phyloP scores from a whole-genome alignment of 2,329 filamentous ascomycete genomes.

The Fusarium subglutinans region DNA sequence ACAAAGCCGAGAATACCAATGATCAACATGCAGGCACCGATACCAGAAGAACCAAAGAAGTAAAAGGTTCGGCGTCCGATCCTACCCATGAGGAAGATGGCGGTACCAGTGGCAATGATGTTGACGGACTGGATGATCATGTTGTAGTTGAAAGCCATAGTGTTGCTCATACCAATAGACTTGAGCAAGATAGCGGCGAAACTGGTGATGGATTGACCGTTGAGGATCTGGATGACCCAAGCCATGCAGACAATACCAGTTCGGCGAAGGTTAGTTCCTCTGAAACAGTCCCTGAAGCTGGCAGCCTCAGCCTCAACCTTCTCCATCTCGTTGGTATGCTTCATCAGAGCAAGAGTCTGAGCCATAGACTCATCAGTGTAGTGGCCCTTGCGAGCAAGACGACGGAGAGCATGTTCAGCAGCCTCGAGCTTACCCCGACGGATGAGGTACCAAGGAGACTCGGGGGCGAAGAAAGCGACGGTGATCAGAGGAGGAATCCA shows the following conservation, averaged over 20 bases:
- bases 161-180: conserved; percentile 57
- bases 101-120: conserved; percentile 52
- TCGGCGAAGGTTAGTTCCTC: conserved; percentile 51
- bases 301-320: conserved; percentile 53
- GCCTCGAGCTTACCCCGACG: conserved; percentile 51
- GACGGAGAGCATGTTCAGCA: conserved; percentile 50
- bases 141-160: conserved; percentile 55
- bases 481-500: conserved; percentile 56
- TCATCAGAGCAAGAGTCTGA: conserved; percentile 53
- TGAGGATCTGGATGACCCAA: conserved; percentile 46
- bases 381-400: conserved; percentile 48
- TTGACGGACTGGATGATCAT: conserved; percentile 60
- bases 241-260: conserved; percentile 51
- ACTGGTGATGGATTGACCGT: conserved; percentile 59
- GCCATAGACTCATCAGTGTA: conserved; percentile 53
- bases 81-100: conserved; percentile 50
- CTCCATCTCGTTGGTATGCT: conserved; percentile 54
- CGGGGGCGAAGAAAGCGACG: conserved; percentile 55
- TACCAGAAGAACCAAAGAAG: conserved; percentile 52
- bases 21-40: conserved; percentile 53
- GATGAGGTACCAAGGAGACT: conserved; percentile 61
- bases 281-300: conserved; percentile 62
- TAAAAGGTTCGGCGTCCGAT: conserved; percentile 54
- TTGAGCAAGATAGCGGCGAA: conserved; percentile 63
- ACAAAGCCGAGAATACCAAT: conserved; percentile 53